Conservation (phyloP, 179 eudicot genomes). For the Camellia oleifera region DNA sequence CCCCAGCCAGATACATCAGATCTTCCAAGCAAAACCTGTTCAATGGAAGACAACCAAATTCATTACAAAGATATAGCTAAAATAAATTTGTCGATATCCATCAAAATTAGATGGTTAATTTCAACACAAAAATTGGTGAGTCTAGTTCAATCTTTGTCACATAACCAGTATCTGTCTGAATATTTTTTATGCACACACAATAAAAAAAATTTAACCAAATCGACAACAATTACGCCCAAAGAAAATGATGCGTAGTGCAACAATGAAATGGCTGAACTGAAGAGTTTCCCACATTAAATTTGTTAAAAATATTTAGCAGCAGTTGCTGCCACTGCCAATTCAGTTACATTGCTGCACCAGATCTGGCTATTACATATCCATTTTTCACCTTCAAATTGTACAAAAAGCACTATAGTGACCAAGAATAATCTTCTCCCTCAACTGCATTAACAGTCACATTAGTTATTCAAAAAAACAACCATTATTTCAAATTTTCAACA, state of each 20-base stretch:
- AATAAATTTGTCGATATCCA: neutral
- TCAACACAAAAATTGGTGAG: neutral
- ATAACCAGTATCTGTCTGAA: neutral
- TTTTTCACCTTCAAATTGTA: neutral
- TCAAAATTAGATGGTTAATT: neutral
- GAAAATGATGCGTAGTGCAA: neutral
- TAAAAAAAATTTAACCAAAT: neutral
- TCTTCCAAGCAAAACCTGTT: constrained; percentile 87
- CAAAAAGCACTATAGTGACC: neutral
- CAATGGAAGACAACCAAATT: neutral
- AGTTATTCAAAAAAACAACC: neutral
- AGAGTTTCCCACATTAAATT: neutral
- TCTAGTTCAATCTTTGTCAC: neutral
- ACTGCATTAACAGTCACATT: neutral
- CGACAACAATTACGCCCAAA: neutral
- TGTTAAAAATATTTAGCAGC: neutral
- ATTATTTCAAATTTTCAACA: neutral
- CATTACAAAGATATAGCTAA: neutral
- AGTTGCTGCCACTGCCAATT: no score
- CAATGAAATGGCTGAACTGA: neutral
- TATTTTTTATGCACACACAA: neutral
- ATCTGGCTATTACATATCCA: neutral
- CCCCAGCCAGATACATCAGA: constrained; percentile 99
- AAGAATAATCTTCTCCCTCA: neutral
- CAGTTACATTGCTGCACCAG: neutral